Percentiles rank a stretch among this genome's conserved stretches.
phyloP scores from a whole-genome alignment of 1,139 yeast genomes.

The Keqinozyma sinolaborantium region DNA sequence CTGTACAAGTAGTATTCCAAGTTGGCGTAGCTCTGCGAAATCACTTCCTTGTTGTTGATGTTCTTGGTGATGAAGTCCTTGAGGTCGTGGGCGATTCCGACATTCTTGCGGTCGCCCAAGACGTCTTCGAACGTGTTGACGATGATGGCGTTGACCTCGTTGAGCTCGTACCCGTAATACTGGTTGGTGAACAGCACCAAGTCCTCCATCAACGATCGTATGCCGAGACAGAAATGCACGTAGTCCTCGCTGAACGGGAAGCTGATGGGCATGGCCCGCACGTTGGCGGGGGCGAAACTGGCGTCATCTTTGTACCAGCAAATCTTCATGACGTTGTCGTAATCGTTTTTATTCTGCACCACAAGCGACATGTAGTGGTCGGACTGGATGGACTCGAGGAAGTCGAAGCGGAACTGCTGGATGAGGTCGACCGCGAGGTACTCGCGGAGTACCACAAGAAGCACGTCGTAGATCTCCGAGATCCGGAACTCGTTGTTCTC shows the following conservation, averaged over 20 bases:
- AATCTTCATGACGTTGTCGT: constrained; percentile 57
- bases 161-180: constrained; percentile 52
- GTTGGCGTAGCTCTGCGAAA: constrained; percentile 85
- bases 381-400: constrained; percentile 59
- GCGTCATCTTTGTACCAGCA: constrained; percentile 69
- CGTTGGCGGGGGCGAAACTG: constrained; percentile 35
- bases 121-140: constrained; percentile 66
- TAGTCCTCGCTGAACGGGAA: constrained; percentile 89
- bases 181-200: constrained; percentile 62
- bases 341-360: constrained; percentile 56
- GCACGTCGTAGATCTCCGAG: constrained; percentile 57
- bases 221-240: constrained; percentile 77
- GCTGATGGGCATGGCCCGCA: constrained; percentile 54
- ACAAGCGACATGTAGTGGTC: constrained; percentile 90
- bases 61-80: constrained; percentile 55
- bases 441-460: constrained; percentile 55
- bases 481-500: constrained; percentile 68
- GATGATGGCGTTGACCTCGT: constrained; percentile 44
- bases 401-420: constrained; percentile 57
- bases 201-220: constrained; percentile 62
- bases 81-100: constrained; percentile 67
- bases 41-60: constrained; percentile 79
- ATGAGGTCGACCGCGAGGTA: constrained; percentile 58
- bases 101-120: constrained; percentile 45
- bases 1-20: constrained; percentile 77